These are phyloP conservation scores for Withania somnifera DNA, from an alignment of 305 asterid species.

Conservation along the genomic window DNA sequence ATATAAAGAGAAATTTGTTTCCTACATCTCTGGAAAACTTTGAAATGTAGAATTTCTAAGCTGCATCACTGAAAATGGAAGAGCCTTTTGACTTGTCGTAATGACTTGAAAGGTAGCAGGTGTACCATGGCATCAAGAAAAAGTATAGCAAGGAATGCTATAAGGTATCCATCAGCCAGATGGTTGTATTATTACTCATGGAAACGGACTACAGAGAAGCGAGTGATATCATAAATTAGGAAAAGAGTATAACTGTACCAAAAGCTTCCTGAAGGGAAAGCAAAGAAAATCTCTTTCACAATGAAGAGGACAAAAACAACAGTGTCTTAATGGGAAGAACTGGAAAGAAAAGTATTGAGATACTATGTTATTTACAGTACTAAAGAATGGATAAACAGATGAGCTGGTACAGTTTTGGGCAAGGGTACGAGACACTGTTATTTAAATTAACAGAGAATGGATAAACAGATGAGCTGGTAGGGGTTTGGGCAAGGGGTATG, in stretches of 20 bases:
- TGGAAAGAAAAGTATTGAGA: neutral
- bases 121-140: neutral
- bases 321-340: neutral
- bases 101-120: conserved; percentile 1
- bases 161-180: neutral
- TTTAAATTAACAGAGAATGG: neutral
- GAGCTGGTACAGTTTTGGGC: neutral
- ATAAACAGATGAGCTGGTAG: neutral
- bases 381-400: neutral
- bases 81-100: neutral
- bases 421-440: neutral
- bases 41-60: neutral
- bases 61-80: neutral
- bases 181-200: neutral
- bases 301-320: neutral
- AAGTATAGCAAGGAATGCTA: neutral
- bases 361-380: neutral
- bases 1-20: neutral
- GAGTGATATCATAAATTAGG: neutral
- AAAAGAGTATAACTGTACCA: neutral
- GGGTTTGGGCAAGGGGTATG: neutral
- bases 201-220: neutral
- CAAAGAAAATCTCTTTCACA: neutral
- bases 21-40: neutral
- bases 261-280: neutral